phyloP scores from a whole-genome alignment of 2,329 filamentous ascomycete genomes.

The Aspergillus pseudonomiae region DNA sequence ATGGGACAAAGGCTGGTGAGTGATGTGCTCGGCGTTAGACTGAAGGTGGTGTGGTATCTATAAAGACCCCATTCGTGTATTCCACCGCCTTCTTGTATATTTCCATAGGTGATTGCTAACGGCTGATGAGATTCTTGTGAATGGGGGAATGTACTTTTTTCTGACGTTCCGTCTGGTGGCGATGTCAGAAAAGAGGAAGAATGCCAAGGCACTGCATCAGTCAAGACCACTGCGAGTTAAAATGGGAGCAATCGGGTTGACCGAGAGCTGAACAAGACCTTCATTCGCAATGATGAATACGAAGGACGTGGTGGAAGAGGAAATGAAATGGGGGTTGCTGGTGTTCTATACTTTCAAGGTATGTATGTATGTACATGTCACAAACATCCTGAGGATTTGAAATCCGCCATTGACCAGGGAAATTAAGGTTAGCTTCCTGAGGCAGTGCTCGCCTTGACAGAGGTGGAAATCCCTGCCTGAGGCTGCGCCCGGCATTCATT shows the following conservation, averaged over 20 bases:
- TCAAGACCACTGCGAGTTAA: not conserved
- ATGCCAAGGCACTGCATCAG: not conserved
- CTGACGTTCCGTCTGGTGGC: not conserved
- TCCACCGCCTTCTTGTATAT: not conserved
- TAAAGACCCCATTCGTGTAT: not conserved
- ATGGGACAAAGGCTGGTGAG: slow-evolving; percentile 20
- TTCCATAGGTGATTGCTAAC: not conserved
- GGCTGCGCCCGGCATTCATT: not conserved
- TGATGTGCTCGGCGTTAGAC: not conserved
- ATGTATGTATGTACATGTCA: not conserved
- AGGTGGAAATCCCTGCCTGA: too few relatives aligned
- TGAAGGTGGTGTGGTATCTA: not conserved
- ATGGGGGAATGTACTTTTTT: not conserved
- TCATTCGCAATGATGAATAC: not conserved
- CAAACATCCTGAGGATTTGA: not conserved
- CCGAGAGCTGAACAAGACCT: not conserved
- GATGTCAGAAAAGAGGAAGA: not conserved
- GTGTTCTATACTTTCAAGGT: too few relatives aligned
- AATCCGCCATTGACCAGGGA: not conserved
- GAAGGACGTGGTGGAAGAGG: not conserved
- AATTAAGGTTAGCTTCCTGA: not conserved
- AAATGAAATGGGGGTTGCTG: not conserved
- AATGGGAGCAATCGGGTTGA: not conserved
- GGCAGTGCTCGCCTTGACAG: too few relatives aligned
- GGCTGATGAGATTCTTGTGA: not conserved